Conservation (phyloP, 2,329 filamentous ascomycete genomes). For the Biscogniauxia sp. region DNA sequence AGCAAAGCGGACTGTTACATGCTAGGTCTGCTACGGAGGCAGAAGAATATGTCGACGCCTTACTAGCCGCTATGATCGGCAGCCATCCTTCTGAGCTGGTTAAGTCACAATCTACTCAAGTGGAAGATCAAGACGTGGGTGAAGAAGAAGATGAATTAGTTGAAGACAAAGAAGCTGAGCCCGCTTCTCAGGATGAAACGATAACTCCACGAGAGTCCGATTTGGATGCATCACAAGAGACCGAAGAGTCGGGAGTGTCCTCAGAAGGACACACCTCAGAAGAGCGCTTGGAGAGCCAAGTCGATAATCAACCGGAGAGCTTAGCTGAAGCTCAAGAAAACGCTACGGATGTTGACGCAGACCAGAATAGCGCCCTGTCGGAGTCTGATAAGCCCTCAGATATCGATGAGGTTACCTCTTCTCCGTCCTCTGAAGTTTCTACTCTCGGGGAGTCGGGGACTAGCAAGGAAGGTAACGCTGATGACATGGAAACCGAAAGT, state of each 20-base stretch:
- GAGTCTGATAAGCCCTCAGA: not conserved
- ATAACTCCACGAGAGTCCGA: not conserved
- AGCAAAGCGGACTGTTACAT: slow-evolving; percentile 51
- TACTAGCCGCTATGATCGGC: slow-evolving; percentile 48
- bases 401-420: not conserved
- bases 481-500: slow-evolving; percentile 17
- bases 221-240: not conserved
- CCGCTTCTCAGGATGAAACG: not conserved
- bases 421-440: not conserved
- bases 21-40: slow-evolving; percentile 45
- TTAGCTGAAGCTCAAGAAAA: no score
- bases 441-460: not conserved
- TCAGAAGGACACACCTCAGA: no score
- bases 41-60: slow-evolving; percentile 47
- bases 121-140: not conserved
- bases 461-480: not conserved
- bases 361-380: not conserved
- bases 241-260: not conserved
- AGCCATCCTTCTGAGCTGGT: slow-evolving; percentile 4
- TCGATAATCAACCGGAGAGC: no score
- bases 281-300: no score
- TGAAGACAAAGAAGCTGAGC: slow-evolving; percentile 4
- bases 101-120: slow-evolving; percentile 12
- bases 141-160: slow-evolving; percentile 3
- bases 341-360: not conserved